phyloP scores from a whole-genome alignment of 495 filamentous ascomycete species.

The Tuber indicum region DNA sequence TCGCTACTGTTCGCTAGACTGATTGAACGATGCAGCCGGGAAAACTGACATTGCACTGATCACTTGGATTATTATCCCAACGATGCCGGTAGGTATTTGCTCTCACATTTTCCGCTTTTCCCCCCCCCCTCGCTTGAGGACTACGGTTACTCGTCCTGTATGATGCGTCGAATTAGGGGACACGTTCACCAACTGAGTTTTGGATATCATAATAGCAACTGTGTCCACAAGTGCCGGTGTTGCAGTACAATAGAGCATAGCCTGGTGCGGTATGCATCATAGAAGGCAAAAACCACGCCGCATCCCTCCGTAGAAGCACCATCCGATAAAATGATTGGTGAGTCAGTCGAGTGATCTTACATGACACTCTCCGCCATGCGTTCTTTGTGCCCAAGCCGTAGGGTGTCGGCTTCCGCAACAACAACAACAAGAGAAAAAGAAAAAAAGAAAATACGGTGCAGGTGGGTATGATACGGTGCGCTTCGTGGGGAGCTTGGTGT shows the following conservation, averaged over 20 bases:
- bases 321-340: not conserved
- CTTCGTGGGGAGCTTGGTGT: not conserved
- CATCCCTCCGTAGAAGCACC: not conserved
- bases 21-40: not conserved
- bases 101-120: not conserved
- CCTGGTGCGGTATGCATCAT: not conserved
- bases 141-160: not conserved
- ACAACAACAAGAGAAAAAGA: not conserved
- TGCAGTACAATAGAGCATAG: not conserved
- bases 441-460: not conserved
- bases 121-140: not conserved
- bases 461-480: not conserved
- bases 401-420: not conserved
- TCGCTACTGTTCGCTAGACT: not conserved
- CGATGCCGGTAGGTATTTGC: not conserved
- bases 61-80: not conserved
- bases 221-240: not conserved
- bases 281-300: not conserved
- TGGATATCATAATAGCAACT: not conserved
- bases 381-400: not conserved
- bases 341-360: constrained; percentile 4
- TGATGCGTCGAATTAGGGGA: not conserved
- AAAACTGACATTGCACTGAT: not conserved
- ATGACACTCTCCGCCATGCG: not conserved
- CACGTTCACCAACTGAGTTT: not conserved